Evolutionary conservation across 1,284 basidiomycete species (phyloP).

Genomic region (Moniliophthora roreri): DNA sequence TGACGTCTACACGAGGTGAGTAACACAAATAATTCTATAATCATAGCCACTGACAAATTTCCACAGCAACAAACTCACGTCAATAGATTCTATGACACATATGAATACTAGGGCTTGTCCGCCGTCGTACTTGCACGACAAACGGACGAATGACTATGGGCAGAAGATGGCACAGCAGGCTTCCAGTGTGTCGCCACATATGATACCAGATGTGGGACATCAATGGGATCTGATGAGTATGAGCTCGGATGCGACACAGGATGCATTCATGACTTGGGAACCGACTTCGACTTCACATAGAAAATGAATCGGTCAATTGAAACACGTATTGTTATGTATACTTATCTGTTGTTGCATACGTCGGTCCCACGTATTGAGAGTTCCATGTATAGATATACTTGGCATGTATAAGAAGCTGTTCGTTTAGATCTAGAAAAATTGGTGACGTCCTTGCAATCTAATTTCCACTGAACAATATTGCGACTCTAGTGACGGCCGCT

Average conservation of each 20-base stretch:
- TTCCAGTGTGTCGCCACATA: not conserved
- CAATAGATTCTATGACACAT: not conserved
- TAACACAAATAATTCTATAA: not conserved
- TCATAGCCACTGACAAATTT: not conserved
- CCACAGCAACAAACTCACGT: not conserved
- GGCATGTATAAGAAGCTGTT: too few relatives aligned
- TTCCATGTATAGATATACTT: too few relatives aligned
- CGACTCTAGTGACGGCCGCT: too few relatives aligned
- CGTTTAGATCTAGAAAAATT: too few relatives aligned
- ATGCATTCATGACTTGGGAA: slow-evolving; percentile 16
- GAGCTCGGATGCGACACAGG: slow-evolving; percentile 2
- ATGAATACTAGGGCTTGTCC: not conserved
- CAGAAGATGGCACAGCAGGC: not conserved
- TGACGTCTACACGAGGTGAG: slow-evolving; percentile 43
- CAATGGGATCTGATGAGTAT: not conserved
- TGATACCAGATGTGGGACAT: not conserved
- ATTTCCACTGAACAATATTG: too few relatives aligned
- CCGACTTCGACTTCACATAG: slow-evolving; percentile 5
- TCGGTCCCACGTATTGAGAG: too few relatives aligned
- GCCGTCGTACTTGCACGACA: not conserved
- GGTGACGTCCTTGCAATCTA: too few relatives aligned
- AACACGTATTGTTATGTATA: too few relatives aligned
- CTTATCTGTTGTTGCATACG: too few relatives aligned
- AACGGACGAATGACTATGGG: not conserved
- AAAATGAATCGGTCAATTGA: not conserved